Percentiles rank a stretch among this genome's conserved stretches.
These are phyloP conservation scores for Neurospora sp. DNA, from an alignment of 495 filamentous ascomycete species.

Conservation along the genomic window DNA sequence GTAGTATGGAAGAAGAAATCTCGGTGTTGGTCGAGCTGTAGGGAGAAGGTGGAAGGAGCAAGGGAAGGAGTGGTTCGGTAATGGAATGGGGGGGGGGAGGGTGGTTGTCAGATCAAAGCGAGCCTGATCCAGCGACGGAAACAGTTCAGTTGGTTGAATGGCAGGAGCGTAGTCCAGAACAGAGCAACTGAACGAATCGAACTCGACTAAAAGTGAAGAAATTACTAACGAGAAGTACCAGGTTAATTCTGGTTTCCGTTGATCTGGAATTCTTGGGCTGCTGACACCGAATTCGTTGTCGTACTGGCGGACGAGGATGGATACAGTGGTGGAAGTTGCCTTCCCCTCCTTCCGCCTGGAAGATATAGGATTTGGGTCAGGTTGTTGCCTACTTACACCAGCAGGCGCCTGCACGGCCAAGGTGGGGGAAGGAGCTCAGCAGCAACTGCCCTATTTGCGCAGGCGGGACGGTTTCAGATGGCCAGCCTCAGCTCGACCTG, in stretches of 20 bases:
- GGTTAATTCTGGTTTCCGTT: neutral
- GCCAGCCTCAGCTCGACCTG: neutral
- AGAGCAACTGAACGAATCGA: neutral
- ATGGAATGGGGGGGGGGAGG: neutral
- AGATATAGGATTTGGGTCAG: neutral
- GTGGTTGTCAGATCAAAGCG: neutral
- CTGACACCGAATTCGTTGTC: neutral
- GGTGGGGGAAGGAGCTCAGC: neutral
- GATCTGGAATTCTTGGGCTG: neutral
- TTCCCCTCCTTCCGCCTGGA: neutral
- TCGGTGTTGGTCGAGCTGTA: neutral
- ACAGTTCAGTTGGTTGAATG: neutral
- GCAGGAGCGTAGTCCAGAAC: neutral
- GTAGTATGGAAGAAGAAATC: neutral
- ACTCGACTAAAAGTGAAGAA: neutral
- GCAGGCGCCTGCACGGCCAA: neutral
- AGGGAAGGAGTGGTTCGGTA: neutral
- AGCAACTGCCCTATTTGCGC: neutral
- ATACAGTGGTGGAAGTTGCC: neutral
- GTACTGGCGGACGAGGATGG: neutral
- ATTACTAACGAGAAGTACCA: neutral
- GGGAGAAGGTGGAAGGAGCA: conserved; percentile 1
- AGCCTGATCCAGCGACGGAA: neutral
- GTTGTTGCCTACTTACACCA: neutral
- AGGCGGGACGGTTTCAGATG: neutral